Conservation (phyloP, 1,139 yeast species). For the Saccharomyces hybrid region DNA sequence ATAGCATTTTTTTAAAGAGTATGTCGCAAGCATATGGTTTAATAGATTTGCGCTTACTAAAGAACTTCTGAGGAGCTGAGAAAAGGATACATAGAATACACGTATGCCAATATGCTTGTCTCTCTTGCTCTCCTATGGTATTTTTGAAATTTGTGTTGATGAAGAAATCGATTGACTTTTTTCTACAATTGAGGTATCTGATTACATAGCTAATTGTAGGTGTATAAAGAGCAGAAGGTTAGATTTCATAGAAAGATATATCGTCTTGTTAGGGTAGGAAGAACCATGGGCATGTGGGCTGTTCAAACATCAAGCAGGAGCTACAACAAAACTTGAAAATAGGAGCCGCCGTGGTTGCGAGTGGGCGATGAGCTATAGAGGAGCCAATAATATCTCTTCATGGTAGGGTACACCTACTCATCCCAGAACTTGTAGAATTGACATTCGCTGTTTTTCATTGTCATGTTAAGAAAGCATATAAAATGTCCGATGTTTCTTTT, state of each 20-base stretch:
- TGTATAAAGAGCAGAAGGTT: not conserved
- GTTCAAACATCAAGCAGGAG: not conserved
- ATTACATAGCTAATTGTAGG: not conserved
- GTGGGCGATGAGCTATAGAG: no score
- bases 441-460: not conserved
- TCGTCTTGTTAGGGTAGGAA: not conserved
- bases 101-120: no score
- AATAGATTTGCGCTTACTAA: not conserved
- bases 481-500: constrained; percentile 32
- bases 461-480: not conserved
- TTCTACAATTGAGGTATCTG: not conserved
- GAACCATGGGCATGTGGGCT: no score
- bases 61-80: not conserved
- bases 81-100: not conserved
- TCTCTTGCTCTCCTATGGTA: not conserved
- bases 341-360: no score
- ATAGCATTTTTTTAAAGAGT: constrained; percentile 59
- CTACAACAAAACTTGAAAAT: no score
- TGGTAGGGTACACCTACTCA: not conserved
- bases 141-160: not conserved
- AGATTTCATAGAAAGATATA: not conserved
- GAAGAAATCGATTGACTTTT: not conserved
- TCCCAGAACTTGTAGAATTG: no score
- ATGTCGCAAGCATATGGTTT: not conserved
- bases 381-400: no score